Evolutionary conservation across 2,329 filamentous ascomycete genomes (phyloP), one percentile per base, ranked within the genome.

Genomic region (Chaetoscypha palmicola): DNA sequence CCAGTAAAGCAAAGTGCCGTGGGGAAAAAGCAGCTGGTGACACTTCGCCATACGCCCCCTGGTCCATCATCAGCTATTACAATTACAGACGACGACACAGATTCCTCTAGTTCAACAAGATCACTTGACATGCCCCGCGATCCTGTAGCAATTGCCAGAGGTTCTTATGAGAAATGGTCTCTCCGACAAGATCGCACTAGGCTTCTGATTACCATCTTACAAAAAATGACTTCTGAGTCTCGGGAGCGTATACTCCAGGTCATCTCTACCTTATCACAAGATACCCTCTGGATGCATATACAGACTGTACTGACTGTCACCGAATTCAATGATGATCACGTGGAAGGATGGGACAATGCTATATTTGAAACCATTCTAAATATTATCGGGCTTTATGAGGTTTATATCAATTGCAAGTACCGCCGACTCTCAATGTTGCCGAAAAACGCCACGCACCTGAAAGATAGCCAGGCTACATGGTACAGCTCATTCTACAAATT

Each of bases 181-280:
- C 47, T 48, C 7, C 23, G 46, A 14, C 14, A 24, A n/a, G 56
- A 62, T 38, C 46, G 43, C 9, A 64, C 66, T 30, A 63, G 68
- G 4, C 54, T 71, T 1, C 49, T 74, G 17, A 65, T 71, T 38
- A 68, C 70, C 40, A 49, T 66, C 2, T 53, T 74, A 1, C 46
- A 52, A 5, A 58, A 64, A 9, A 56, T 67, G 37, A 33, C 43
- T 10, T 30, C 22, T 20, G 16, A 14, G 23, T 32, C 19, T 28
- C 43, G 47, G 30, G 20, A 17, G 7, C 23, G 30, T 14, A 42
- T 55, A 8, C 35, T 52, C 8, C 39, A 46, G 1, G 28, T 54
- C 30, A 39, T 58, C 23, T 21, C 33, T 21, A 31, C 32, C n/a
- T 36, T 50, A 7, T 43, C 43, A 8, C 45, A 45, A 41, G 30